Percentiles rank a stretch among this genome's conserved stretches.
phyloP scores from a whole-genome alignment of 805 yeast species.

The Spathaspora arborariae region DNA sequence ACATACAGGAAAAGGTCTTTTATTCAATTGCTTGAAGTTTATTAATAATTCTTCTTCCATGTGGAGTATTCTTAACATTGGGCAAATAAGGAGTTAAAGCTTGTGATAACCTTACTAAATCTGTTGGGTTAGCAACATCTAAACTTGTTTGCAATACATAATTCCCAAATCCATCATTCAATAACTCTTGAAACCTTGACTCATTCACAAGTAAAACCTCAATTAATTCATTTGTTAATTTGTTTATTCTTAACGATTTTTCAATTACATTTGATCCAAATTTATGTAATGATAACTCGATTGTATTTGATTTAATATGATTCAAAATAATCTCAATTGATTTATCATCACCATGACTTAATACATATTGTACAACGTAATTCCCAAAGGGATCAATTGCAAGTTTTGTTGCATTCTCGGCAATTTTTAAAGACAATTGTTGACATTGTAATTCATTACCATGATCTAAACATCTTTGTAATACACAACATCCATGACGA shows the following conservation, averaged over 20 bases:
- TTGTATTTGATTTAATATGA: conserved; percentile 33
- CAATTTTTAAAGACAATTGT: conserved; percentile 63
- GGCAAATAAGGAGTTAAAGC: conserved; percentile 71
- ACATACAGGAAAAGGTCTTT: too few species aligned
- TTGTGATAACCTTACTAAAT: conserved; percentile 53
- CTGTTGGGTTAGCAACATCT: conserved; percentile 49
- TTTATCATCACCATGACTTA: conserved; percentile 44
- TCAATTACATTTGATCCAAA: conserved; percentile 61
- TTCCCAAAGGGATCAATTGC: conserved; percentile 95
- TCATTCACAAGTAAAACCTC: conserved; percentile 36
- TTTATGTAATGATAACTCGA: conserved; percentile 52
- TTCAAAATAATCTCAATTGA: conserved; percentile 30
- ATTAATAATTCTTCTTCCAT: conserved; percentile 88
- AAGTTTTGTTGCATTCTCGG: conserved; percentile 62
- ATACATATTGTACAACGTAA: conserved; percentile 92
- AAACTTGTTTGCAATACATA: conserved; percentile 57
- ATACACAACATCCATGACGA: conserved; percentile 95
- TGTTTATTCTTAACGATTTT: conserved; percentile 47
- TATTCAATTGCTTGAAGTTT: conserved; percentile 38
- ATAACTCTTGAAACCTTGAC: conserved; percentile 34
- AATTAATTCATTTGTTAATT: conserved; percentile 43
- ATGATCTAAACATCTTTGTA: conserved; percentile 91
- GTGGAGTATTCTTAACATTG: conserved; percentile 84
- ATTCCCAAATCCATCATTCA: conserved; percentile 58
- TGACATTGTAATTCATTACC: conserved; percentile 70